Evolutionary conservation across 805 yeast species (phyloP), one percentile per base, ranked within the genome.

Genomic region (Debaryomyces prosopidis): DNA sequence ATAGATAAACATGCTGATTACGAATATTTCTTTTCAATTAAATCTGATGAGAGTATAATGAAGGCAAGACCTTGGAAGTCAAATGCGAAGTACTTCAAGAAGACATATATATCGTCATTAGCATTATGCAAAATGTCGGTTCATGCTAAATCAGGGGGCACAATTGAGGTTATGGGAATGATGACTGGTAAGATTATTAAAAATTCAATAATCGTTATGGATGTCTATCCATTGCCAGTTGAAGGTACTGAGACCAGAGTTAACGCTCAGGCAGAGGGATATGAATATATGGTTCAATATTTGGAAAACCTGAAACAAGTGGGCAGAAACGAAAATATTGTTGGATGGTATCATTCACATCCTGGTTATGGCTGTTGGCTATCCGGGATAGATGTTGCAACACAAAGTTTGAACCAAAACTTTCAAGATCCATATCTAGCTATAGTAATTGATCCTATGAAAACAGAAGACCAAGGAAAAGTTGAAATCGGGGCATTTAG

Each of bases 351-450:
- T 66, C 98, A 76, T 65, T 89, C 92, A 4, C 99, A 92, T 64
- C 99, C 99, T 0, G 96, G 97, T 0, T 92, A 90, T 63, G 97
- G 97, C 14, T 91, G 97, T 63, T 92, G 97, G 97, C 66, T 92
- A 36, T 84, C 94, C 44, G 95, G 94, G 3, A 89, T 92, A 33
- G 98, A 92, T 65, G 96, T 94, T 28, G 84, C 87, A 37, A 92
- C 98, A 0, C 98, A 92, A 61, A 65, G 73, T 17, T 75, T 89
- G 59, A 89, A 91, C 57, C 97, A 90, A 65, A 81, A 79, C 46
- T 89, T 83, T 59, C 97, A 90, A 62, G 97, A 90, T 56, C 97
- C 97, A 1, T 90, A 87, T 59, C 71, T 90, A 46, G 97, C 97
- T 0, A 71, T 90, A 26, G 97, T 90, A 6, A 77, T 91, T 42